These are phyloP conservation scores for Cocos nucifera DNA, from an alignment of 176 grass and related monocot species.

Conservation along the genomic window DNA sequence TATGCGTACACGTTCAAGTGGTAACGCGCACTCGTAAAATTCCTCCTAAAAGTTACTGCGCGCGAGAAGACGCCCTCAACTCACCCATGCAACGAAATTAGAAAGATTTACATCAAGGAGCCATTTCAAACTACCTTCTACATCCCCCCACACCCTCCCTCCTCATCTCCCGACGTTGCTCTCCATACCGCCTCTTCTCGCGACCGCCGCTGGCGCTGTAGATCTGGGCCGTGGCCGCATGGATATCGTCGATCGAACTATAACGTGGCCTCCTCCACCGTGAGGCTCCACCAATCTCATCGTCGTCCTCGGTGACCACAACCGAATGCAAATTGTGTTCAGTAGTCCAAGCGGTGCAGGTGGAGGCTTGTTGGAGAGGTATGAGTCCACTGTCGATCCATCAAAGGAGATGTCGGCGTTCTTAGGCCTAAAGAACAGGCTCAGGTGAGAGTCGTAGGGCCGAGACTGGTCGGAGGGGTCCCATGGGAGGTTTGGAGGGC, in stretches of 20 bases:
- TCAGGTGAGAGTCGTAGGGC: constrained; percentile 15
- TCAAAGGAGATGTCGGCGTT: constrained; percentile 20
- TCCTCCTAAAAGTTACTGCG: no score
- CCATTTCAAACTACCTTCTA: no score
- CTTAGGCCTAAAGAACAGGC: no score
- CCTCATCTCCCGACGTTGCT: background rate
- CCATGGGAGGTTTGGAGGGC: constrained; percentile 41
- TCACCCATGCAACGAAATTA: no score
- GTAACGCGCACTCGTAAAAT: no score
- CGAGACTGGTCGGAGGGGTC: constrained; percentile 30
- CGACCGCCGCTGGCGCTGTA: constrained; percentile 3
- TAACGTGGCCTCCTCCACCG: constrained; percentile 29
- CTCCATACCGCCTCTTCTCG: background rate
- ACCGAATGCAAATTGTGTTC: no score
- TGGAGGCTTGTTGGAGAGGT: no score
- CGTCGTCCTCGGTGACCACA: constrained; percentile 15
- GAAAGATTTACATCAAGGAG: no score
- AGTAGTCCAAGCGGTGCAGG: no score
- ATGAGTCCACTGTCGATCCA: background rate
- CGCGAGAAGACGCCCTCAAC: no score
- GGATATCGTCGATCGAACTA: constrained; percentile 37
- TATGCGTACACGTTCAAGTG: no score
- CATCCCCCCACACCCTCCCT: background rate
- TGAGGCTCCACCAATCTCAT: constrained; percentile 4
- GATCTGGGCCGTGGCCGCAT: constrained; percentile 26